phyloP scores from a whole-genome alignment of 306 rosid genomes.

The Rosa lucieae region DNA sequence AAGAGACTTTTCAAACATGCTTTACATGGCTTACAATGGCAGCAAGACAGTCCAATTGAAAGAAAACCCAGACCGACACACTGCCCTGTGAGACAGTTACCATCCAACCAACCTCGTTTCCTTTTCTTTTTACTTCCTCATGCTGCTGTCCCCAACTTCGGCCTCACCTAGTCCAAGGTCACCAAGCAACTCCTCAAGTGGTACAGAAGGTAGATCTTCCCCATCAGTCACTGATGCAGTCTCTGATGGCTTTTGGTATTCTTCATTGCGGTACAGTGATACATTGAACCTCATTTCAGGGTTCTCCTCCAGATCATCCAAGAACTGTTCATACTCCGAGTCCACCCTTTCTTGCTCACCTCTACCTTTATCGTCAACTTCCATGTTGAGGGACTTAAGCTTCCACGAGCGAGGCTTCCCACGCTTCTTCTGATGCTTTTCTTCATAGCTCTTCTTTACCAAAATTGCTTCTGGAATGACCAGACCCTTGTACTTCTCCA shows the following conservation, averaged over 20 bases:
- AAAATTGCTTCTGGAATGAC: slow-evolving; percentile 59
- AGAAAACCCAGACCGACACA: background rate
- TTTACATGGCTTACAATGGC: background rate
- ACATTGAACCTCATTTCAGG: slow-evolving; percentile 62
- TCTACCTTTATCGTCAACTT: slow-evolving; percentile 52
- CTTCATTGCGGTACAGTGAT: slow-evolving; percentile 59
- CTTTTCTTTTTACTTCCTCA: slow-evolving; percentile 32
- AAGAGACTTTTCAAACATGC: background rate
- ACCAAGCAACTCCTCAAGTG: slow-evolving; percentile 67
- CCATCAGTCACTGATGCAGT: slow-evolving; percentile 57
- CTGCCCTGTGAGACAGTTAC: background rate
- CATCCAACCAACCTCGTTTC: background rate
- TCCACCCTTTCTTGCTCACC: slow-evolving; percentile 45
- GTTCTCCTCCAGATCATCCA: slow-evolving; percentile 69
- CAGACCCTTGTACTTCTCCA: slow-evolving; percentile 58
- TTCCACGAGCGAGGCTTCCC: slow-evolving; percentile 55
- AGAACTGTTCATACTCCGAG: slow-evolving; percentile 60
- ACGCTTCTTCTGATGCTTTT: slow-evolving; percentile 56
- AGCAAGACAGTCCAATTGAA: background rate
- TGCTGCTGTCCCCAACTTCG: slow-evolving; percentile 37
- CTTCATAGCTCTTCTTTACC: slow-evolving; percentile 72
- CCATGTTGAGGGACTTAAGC: slow-evolving; percentile 68
- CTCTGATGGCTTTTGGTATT: slow-evolving; percentile 63
- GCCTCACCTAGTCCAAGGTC: slow-evolving; percentile 58
- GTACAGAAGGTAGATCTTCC: slow-evolving; percentile 61